Percentiles rank a stretch among this genome's conserved stretches.
Evolutionary conservation across 1,284 basidiomycete species (phyloP).

Genomic region (Coniferiporia sulphurascens): DNA sequence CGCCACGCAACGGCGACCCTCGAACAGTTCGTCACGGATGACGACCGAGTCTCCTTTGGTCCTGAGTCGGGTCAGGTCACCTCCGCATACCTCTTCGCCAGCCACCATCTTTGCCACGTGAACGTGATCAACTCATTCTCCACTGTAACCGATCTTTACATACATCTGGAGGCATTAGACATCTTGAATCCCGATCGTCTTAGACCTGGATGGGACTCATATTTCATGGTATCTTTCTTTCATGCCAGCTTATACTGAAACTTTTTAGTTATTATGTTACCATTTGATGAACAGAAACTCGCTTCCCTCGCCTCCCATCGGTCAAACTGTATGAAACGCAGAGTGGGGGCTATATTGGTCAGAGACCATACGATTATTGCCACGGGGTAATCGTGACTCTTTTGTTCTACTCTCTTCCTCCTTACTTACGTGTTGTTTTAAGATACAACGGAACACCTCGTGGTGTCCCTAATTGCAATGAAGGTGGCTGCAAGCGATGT

Average conservation of each 20-base stretch:
- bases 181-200: slow-evolving; percentile 69
- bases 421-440: not conserved
- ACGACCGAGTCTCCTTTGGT: slow-evolving; percentile 61
- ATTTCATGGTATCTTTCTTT: slow-evolving; percentile 74
- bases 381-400: slow-evolving; percentile 63
- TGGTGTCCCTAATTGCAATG: slow-evolving; percentile 83
- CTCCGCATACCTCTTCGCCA: slow-evolving; percentile 22
- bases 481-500: slow-evolving; percentile 82
- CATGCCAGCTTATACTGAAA: slow-evolving; percentile 14
- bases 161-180: slow-evolving; percentile 65
- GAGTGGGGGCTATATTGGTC: slow-evolving; percentile 91
- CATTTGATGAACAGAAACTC: slow-evolving; percentile 50
- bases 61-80: slow-evolving; percentile 29
- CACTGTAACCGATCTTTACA: slow-evolving; percentile 49
- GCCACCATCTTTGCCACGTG: slow-evolving; percentile 31
- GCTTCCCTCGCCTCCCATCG: slow-evolving; percentile 83
- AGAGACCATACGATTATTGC: slow-evolving; percentile 83
- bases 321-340: slow-evolving; percentile 97
- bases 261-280: slow-evolving; percentile 15
- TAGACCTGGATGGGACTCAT: slow-evolving; percentile 88
- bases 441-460: slow-evolving; percentile 97
- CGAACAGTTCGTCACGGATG: slow-evolving; percentile 59
- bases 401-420: not conserved
- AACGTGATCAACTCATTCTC: slow-evolving; percentile 70
- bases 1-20: slow-evolving; percentile 33